These are phyloP conservation scores for Verticillium albo-atrum DNA, from an alignment of 2,329 filamentous ascomycete genomes.

Conservation along the genomic window DNA sequence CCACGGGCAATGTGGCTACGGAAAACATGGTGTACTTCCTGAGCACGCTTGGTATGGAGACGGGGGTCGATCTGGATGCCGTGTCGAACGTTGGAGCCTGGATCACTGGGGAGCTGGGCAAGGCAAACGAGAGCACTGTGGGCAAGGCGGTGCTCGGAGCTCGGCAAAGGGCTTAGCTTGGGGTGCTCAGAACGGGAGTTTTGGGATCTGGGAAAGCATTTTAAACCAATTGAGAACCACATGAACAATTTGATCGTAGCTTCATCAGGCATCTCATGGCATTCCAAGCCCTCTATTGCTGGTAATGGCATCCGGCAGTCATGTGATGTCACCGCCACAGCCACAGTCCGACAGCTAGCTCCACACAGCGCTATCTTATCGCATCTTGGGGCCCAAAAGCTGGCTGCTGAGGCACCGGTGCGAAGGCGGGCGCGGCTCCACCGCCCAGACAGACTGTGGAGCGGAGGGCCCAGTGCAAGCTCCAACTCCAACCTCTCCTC, in stretches of 20 bases:
- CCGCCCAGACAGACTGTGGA: not conserved
- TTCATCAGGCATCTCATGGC: too few species aligned
- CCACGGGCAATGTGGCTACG: conserved; percentile 80
- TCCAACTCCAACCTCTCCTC: conserved; percentile 13
- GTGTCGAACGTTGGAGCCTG: conserved; percentile 66
- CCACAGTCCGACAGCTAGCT: not conserved
- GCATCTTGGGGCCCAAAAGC: not conserved
- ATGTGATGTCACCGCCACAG: conserved; percentile 32
- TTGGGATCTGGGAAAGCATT: too few species aligned
- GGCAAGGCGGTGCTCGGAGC: conserved; percentile 59
- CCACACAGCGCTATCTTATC: conserved; percentile 10
- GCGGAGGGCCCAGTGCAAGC: conserved; percentile 1
- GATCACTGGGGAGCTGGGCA: conserved; percentile 62
- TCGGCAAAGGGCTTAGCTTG: conserved; percentile 19
- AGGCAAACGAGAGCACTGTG: conserved; percentile 61
- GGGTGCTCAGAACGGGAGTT: too few species aligned
- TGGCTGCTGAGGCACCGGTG: not conserved
- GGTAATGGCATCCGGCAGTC: conserved; percentile 11
- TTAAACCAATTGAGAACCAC: too few species aligned
- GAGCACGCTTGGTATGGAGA: conserved; percentile 69
- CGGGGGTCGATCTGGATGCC: conserved; percentile 65
- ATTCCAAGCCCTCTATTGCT: too few species aligned
- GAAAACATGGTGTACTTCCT: conserved; percentile 80
- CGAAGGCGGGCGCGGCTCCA: not conserved
- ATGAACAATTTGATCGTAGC: too few species aligned